Base-by-base conservation (phyloP, 352 stramenopile species). In the Pythium pyrilobum region DNA sequence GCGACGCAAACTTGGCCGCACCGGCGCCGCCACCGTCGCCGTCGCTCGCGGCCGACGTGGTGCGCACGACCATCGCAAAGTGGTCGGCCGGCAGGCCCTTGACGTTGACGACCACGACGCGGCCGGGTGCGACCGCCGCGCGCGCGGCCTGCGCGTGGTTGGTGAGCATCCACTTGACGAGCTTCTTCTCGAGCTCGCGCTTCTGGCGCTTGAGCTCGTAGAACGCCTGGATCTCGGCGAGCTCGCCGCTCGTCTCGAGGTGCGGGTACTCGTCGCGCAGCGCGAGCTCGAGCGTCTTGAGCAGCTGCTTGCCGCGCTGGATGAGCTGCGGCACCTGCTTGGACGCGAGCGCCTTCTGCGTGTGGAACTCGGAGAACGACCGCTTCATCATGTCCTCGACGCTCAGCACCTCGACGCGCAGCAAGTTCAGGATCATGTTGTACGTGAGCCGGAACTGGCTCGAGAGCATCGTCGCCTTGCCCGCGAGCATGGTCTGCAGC, bases 371-470 rank as follows among this genome's bases (percentile, higher is more conserved):
- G 20, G 91, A 97, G 56, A 98, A 99, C 9, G 82, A 96, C n/a
- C 89, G 75, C 68, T 98, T 98, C 69, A 99, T 98, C 96, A 99
- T 98, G 52, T 97, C 89, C 59, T 96, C 85, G 28, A 97, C 79
- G 2, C 74, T 96, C 34, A 97, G 59, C 15, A 90, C 84, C 39
- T 94, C 84, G 36, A 94, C 84, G 33, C 96, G 89, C 24, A 99
- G 70, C 13, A 99, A 66, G 67, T 98, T 98, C 51, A 99, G 71
- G 54, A 99, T 98, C 96, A 99, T 99, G 51, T 96, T 97, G 71
- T 98, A 99, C n/a, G 93, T 98, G 50, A 99, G 68, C 8, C 97
- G 81, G 75, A 99, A 99, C 72, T 98, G 93, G 52, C 90, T 98
- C 44, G 87, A 87, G 5, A 99, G 77, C 43, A 92, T 92, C 12